Conservation (phyloP, 306 rosid genomes). For the Arachis stenosperma region DNA sequence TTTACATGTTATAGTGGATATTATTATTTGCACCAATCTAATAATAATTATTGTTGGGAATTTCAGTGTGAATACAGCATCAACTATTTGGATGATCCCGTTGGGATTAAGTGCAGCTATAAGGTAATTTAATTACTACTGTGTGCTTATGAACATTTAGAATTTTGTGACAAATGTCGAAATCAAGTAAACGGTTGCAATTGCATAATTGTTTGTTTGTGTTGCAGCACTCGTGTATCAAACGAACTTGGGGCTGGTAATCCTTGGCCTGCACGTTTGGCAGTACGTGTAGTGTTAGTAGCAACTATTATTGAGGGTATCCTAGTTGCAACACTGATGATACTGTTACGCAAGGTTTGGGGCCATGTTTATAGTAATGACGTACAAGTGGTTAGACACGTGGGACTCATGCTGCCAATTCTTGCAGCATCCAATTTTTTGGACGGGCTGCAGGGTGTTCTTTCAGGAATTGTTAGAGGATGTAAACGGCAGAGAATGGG, state of each 20-base stretch:
- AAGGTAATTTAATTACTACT: slow-evolving; percentile 50
- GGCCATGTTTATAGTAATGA: slow-evolving; percentile 66
- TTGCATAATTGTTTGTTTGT: not conserved
- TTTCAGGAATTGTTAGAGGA: slow-evolving; percentile 52
- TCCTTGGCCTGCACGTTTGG: no score
- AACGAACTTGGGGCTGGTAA: slow-evolving; percentile 42
- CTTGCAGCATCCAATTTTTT: slow-evolving; percentile 60
- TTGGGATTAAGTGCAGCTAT: slow-evolving; percentile 66
- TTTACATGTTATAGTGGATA: no score
- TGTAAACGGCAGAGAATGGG: no score
- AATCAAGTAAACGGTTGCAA: no score
- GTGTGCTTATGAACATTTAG: not conserved
- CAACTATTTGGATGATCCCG: slow-evolving; percentile 18
- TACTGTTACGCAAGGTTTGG: slow-evolving; percentile 64
- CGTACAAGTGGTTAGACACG: slow-evolving; percentile 56
- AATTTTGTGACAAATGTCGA: not conserved
- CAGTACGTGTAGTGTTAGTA: no score
- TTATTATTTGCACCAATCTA: not conserved
- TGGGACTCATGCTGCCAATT: slow-evolving; percentile 65
- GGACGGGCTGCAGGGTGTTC: slow-evolving; percentile 67
- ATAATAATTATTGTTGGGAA: not conserved
- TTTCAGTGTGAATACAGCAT: slow-evolving; percentile 59
- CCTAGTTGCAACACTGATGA: slow-evolving; percentile 39
- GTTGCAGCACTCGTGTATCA: slow-evolving; percentile 65
- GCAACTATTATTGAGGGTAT: no score